Evolutionary conservation across 768 basidiomycete species (phyloP), one percentile per base, ranked within the genome.

Genomic region (Rhizopogon rudus): DNA sequence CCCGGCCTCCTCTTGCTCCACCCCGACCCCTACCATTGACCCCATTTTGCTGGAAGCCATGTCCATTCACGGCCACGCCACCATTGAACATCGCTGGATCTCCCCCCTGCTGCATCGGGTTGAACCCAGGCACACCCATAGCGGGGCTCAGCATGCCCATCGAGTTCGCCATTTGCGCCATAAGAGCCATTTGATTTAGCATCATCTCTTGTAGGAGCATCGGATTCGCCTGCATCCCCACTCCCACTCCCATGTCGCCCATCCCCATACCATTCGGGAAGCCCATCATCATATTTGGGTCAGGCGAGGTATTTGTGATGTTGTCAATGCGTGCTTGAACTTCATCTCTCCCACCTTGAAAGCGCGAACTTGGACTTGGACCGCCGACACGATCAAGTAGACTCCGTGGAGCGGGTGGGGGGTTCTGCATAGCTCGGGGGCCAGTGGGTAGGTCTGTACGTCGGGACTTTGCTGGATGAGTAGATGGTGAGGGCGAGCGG

Each of bases 171-270:
- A 96, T 90, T 72, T 94, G 92, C 53, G 88, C 84, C 93, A 95
- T 94, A 64, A 95, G 78, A 28, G 91, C 87, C 88, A 92, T 91
- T 67, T 93, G 88, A 68, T 81, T 89, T 81, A 90, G 86, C 83
- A 94, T 86, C 80, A 94, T 87, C 67, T 92, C 92, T 70, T 93
- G 93, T 61, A 95, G 70, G 71, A 87, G 72, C 57, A 90, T 60
- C 40, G 88, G 86, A 62, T 86, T 91, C 44, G 79, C 71, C 74
- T 81, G 81, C 54, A 76, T 66, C 28, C 67, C 76, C 43, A 72
- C 77, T 74, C 84, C 75, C 7, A 78, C 75, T 54, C 74, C 77
- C 81, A 87, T 86, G 66, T 91, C 84, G 54, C 60, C 40, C 80
- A 87, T 80, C 41, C 75, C 73, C 58, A 69, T 65, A 45, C 72